Evolutionary conservation across 805 yeast genomes (phyloP), one percentile per base, ranked within the genome.

Genomic region (Schizosaccharomyces osmophilus): DNA sequence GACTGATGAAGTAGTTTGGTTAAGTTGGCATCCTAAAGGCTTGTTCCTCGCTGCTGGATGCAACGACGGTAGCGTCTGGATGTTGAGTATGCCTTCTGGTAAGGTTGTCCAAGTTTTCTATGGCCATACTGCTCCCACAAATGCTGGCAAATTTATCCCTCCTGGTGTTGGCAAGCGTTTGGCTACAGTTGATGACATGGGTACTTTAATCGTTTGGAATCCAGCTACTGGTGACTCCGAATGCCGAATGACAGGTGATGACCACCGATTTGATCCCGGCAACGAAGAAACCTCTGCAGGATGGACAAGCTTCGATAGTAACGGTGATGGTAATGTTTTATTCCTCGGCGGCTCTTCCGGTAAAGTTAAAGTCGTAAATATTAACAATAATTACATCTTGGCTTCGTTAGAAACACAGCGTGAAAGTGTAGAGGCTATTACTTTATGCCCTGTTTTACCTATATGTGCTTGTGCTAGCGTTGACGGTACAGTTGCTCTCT

Each of bases 11-110:
- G 80, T 93, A 8, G 81, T 82, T 17, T 88, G 95, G 94, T 76
- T 90, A 61, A 72, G 77, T 39, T 77, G 81, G 61, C 98, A 93
- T 73, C 95, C 96, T 32, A 74, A 75, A 24, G 83, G 82, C 68
- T 78, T 82, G 29, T 78, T 86, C 59, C 87, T 90, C 74, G 97
- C 97, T 15, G 87, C 86, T 69, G 97, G 97, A 64, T 90, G 87
- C 26, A 75, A 77, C 6, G 96, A 89, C 71, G 98, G 98, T 2
- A 84, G 95, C 0, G 94, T 89, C 3, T 90, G 96, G 95, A 87
- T 84, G 32, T 93, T 88, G 69, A 86, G 83, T 68, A 77, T 89
- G 29, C 79, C 84, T 60, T 71, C 79, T 11, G 72, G 85, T 61
- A 87, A 81, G 63, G 85, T 64, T 59, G 61, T 72, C 41, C 68